phyloP scores from a whole-genome alignment of 2,329 filamentous ascomycete genomes.

The Calonectria multiphialidica region DNA sequence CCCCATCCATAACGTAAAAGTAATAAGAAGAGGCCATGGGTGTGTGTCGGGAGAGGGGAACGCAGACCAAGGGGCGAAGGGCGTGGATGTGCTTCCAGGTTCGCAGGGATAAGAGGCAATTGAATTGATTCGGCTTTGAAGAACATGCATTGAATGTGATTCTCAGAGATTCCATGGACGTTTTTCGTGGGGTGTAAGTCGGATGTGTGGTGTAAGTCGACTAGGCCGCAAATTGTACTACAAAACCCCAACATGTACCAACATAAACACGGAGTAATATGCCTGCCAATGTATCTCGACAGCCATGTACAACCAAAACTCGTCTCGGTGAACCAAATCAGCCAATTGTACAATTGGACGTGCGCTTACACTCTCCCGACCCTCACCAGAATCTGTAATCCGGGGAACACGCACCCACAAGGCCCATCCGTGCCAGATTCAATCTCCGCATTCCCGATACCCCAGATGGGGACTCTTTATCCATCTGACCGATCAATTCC shows the following conservation, averaged over 20 bases:
- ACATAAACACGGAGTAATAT: too few species aligned
- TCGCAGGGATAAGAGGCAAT: neutral
- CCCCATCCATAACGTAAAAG: slow-evolving; percentile 19
- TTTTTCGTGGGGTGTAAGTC: neutral
- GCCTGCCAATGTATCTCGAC: too few species aligned
- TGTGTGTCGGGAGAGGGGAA: neutral
- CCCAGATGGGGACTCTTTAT: neutral
- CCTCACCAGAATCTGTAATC: neutral
- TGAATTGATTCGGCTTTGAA: neutral
- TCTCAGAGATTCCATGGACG: neutral
- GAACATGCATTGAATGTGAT: neutral
- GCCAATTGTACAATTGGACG: neutral
- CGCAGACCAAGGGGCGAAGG: neutral
- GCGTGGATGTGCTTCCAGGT: neutral
- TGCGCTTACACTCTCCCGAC: neutral
- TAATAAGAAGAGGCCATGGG: neutral
- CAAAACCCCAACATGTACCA: too few species aligned
- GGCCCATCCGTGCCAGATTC: neutral
- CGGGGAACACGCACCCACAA: neutral
- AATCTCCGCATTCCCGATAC: neutral
- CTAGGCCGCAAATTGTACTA: too few species aligned
- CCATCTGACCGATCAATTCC: neutral
- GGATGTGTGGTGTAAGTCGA: too few species aligned
- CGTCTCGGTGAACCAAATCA: neutral
- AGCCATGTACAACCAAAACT: too few species aligned